Evolutionary conservation across 2,329 filamentous ascomycete species (phyloP), one percentile per base, ranked within the genome.

Genomic region (Chalaropsis ovoidea): DNA sequence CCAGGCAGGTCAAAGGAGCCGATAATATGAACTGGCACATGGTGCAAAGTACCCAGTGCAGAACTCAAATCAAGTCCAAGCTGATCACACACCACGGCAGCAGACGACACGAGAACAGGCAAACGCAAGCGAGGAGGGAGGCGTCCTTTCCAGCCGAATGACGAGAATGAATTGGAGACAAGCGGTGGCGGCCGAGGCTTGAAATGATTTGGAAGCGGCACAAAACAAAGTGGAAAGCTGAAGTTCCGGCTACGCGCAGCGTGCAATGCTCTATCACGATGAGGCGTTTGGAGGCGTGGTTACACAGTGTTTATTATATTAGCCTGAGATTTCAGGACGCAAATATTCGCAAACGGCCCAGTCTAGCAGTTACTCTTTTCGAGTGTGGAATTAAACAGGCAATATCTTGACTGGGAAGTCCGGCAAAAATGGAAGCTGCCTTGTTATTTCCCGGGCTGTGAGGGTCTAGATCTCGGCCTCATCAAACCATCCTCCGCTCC

Each of bases 21-120:
- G 43, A 67, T 15, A 15, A 52, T 22, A 24, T 52, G 15, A 27
- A 52, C 19, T 27, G 47, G 5, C 47, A 54, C 67, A 67, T 67
- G 56, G 58, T 66, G 68, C 54, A 68, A 66, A 63, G 47, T 45
- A 52, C 19, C 35, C n/a, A 49, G 65, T 65, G 65, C 35, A 61
- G 60, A 67, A 65, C 31, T 19, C 27, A 61, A 27, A 52, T 15
- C 19, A 24, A 52, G 24, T 22, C 24, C 47, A 27, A 27, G 47
- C 47, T 52, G 22, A 52, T 13, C 47, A 52, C 24, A 27, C 47
- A 52, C 19, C 22, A 52, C 22, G 22, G 10, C 19, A 27, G 10
- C 10, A 24, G 10, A 24, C 11, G 22, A 52, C 47, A 27, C 24
- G 24, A 17, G 19, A 10, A 39, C 35, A 39, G 35, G 35, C 35